These are phyloP conservation scores for Rhizopus arrhizus DNA, from an alignment of 371 early-diverging fungal species.

Conservation along the genomic window DNA sequence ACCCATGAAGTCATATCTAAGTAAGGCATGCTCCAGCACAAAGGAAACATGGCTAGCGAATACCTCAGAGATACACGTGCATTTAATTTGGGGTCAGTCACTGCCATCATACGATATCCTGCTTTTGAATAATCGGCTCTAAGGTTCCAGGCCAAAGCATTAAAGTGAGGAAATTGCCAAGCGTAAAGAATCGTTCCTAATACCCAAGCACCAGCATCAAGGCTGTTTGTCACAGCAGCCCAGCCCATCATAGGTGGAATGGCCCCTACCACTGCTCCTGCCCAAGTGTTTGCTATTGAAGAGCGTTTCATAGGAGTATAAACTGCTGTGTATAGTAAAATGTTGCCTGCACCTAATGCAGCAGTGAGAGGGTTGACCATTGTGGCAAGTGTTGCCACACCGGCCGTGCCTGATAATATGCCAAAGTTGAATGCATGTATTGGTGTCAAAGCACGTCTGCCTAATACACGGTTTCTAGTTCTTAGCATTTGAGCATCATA, in stretches of 20 bases:
- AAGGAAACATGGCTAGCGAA: slow-evolving; percentile 80
- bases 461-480: slow-evolving; percentile 87
- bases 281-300: slow-evolving; percentile 94
- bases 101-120: slow-evolving; percentile 95
- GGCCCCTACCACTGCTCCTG: slow-evolving; percentile 93
- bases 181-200: slow-evolving; percentile 84
- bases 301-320: slow-evolving; percentile 95
- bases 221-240: slow-evolving; percentile 78
- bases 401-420: slow-evolving; percentile 68
- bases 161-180: slow-evolving; percentile 99
- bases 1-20: slow-evolving; percentile 71
- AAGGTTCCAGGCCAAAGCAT: slow-evolving; percentile 90
- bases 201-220: slow-evolving; percentile 78
- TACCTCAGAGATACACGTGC: slow-evolving; percentile 87
- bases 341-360: slow-evolving; percentile 79
- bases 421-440: slow-evolving; percentile 88
- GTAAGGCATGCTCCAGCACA: slow-evolving; percentile 62
- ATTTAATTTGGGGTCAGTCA: slow-evolving; percentile 87
- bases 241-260: slow-evolving; percentile 99
- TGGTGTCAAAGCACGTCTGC: slow-evolving; percentile 77
- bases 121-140: slow-evolving; percentile 95
- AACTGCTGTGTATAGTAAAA: slow-evolving; percentile 83
- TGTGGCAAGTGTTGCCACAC: slow-evolving; percentile 64
- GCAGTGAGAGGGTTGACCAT: slow-evolving; percentile 89
- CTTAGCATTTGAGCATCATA: slow-evolving; percentile 97